Evolutionary conservation across 306 rosid species (phyloP), one percentile per base, ranked within the genome.

Genomic region (Quercus robur): DNA sequence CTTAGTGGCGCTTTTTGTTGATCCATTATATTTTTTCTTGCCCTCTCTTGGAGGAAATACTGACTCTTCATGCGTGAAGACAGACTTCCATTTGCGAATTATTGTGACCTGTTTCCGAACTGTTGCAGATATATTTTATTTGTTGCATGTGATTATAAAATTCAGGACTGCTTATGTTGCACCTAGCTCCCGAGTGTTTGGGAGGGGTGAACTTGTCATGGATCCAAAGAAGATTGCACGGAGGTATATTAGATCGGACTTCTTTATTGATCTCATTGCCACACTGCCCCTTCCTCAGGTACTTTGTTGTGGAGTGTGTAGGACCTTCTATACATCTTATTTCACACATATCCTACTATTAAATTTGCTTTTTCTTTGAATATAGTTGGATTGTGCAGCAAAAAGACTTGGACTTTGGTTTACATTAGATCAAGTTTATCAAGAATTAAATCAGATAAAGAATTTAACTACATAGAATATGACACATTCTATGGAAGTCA

Each of bases 171-270:
- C 98, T 15, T 95, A 90, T 85, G 92, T 93, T 75, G 94, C 99
- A 17, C 99, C 99, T 5, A 93, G 90, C 78, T 89, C 99, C 19
- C 90, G 99, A 18, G 93, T 95, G n/a, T 95, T 95, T 66, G 99
- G 99, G 66, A 89, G 97, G 84, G 99, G 99, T 44, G 99, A 95
- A 84, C 98, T 95, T 89, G 98, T 95, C 72, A 95, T 89, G 98
- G 96, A 95, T 81, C 90, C 99, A 30, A 93, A 81, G 77, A 90
- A 92, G 90, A 95, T 95, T 85, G 99, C 97, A 19, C 73, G 71
- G 83, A 90, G 90, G 84, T 93, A 93, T 72, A 18, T 95, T 67
- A 87, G 90, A 88, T 90, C 97, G n/a, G 97, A 95, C 84, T 95
- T 95, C 96, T 93, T 88, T 85, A 88, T 95, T 75, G 99, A 95